Percentiles rank a stretch among this genome's conserved stretches.
These are phyloP conservation scores for Annulohypoxylon nitens DNA, from an alignment of 495 filamentous ascomycete species.

Conservation along the genomic window DNA sequence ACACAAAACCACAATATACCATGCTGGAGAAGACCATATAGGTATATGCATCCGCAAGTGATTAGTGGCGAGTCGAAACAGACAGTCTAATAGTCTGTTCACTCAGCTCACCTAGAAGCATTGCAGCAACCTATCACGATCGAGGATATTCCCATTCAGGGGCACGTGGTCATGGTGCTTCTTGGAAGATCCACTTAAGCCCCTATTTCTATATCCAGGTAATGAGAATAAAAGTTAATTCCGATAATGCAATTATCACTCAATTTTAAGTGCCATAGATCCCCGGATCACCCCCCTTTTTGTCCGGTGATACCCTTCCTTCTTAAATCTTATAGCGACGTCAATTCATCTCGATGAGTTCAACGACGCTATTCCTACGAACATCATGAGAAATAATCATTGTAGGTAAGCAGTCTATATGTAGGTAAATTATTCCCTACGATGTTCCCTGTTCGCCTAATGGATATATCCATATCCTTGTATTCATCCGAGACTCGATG, in stretches of 20 bases:
- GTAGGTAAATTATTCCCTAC: not conserved
- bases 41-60: not conserved
- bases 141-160: not conserved
- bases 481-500: slow-evolving; percentile 39
- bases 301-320: not conserved
- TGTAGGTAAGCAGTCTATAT: slow-evolving; percentile 6
- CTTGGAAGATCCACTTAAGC: not conserved
- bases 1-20: not conserved
- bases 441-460: slow-evolving; percentile 21
- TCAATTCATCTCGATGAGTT: slow-evolving; percentile 8
- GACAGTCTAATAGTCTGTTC: not conserved
- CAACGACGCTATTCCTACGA: not conserved
- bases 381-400: not conserved
- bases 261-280: not conserved
- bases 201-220: not conserved
- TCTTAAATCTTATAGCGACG: not conserved
- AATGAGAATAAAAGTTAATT: not conserved
- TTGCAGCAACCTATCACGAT: slow-evolving; percentile 4
- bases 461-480: slow-evolving; percentile 33
- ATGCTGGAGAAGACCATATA: not conserved
- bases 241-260: slow-evolving; percentile 1
- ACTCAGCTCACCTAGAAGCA: not conserved
- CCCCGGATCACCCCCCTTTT: not conserved
- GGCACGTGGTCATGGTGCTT: slow-evolving; percentile 7
- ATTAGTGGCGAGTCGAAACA: not conserved